Conservation (phyloP, 2,329 filamentous ascomycete genomes). For the Chrysoporthe deuterocubensis region DNA sequence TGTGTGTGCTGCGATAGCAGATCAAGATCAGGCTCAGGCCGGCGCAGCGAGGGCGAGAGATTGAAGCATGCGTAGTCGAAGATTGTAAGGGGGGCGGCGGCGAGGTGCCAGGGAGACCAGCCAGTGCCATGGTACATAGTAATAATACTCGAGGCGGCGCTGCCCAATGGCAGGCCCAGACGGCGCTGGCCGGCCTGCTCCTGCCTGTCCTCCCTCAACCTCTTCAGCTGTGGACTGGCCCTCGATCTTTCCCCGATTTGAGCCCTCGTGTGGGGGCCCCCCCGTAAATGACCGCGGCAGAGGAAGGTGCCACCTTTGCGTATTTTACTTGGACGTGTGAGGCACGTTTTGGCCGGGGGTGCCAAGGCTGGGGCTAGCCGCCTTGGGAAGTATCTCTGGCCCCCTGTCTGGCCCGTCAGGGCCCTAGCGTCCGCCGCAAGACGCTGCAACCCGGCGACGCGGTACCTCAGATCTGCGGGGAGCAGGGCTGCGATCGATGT, state of each 20-base stretch:
- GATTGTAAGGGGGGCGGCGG: conserved; percentile 13
- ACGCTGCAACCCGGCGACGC: not conserved
- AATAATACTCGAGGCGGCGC: not conserved
- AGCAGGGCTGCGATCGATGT: not conserved
- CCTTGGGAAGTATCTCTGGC: not conserved
- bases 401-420: not conserved
- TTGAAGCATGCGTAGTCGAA: conserved; percentile 4
- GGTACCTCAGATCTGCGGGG: not conserved
- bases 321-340: not conserved
- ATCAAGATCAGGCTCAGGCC: not conserved
- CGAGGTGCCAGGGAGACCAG: not conserved
- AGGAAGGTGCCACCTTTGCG: not conserved
- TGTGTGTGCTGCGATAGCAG: not conserved
- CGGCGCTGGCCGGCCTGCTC: conserved; percentile 1
- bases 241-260: conserved; percentile 25
- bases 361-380: not conserved
- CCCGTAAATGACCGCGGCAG: conserved; percentile 7
- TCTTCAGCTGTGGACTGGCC: conserved; percentile 24
- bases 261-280: conserved; percentile 12
- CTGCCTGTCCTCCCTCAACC: not conserved
- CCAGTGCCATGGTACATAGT: not conserved
- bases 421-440: not conserved
- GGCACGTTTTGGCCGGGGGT: not conserved
- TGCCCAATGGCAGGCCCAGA: conserved; percentile 21
- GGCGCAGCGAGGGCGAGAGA: not conserved